Evolutionary conservation across 345 rosid species (phyloP), one percentile per base, ranked within the genome.

Genomic region (Hypericum perforatum): DNA sequence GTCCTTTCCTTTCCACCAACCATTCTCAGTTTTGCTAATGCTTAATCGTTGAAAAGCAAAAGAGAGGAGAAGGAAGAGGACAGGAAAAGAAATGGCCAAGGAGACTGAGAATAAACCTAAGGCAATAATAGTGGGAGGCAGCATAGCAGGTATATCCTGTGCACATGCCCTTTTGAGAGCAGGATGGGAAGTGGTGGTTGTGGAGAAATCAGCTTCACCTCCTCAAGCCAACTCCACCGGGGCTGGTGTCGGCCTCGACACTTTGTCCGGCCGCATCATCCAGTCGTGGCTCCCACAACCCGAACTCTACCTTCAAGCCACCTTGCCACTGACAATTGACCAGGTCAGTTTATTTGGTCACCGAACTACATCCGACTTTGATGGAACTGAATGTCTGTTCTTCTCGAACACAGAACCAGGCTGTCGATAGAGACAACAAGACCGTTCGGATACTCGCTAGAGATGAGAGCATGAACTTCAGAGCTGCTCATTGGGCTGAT

Each of bases 401-500:
- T 69, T 11, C 45, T 60, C 54, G 6, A n/a, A 8, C 58, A 22
- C 63, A 86, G 94, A 86, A 82, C 66, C 77, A 65, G 45, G 74
- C 60, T 14, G 73, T 77, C 3, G 86, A 77, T 43, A 53, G 70
- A 49, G 77, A 58, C 16, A 65, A 59, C 45, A 76, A 74, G 55
- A 64, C 39, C 43, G 65, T 57, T 6, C 46, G 70, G 58, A 43
- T 68, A 38, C 45, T 84, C 46, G 67, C 87, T 7, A 81, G 86
- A 73, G 90, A 86, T 42, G 88, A 86, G 65, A 57, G 52, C 48
- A 86, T 75, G 68, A 65, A 78, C 63, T 89, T 84, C 52, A 68
- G 83, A 74, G 88, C 95, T 43, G 86, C 84, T 7, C 79, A 84
- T 72, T 86, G 95, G 95, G 61, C 82, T 44, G 85, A 84, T 64